Conservation (phyloP, 2,329 filamentous ascomycete species). For the Cercospora janseana region DNA sequence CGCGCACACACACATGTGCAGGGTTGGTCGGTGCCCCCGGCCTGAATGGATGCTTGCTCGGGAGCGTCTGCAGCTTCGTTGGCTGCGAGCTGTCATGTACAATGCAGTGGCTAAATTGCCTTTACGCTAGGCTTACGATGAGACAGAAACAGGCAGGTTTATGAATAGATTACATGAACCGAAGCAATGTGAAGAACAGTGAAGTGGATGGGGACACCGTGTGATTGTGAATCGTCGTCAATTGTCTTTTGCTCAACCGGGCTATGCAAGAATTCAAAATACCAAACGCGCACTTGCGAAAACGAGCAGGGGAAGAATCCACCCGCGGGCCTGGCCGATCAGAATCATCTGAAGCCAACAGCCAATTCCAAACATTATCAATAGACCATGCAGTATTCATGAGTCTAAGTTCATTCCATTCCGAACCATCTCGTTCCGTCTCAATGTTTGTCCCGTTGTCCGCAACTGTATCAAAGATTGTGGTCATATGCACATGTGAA, state of each 20-base stretch:
- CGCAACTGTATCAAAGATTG: conserved; percentile 19
- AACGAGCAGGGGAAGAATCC: neutral
- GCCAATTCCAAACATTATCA: conserved; percentile 9
- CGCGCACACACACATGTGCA: too few relatives aligned
- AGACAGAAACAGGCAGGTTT: too few relatives aligned
- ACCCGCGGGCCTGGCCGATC: conserved; percentile 4
- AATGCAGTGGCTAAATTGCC: too few relatives aligned
- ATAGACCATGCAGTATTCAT: conserved; percentile 4
- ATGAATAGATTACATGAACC: neutral
- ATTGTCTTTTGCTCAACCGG: neutral
- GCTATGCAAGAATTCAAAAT: conserved; percentile 10
- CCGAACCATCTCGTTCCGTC: too few relatives aligned
- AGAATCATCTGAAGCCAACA: neutral
- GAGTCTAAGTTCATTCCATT: neutral
- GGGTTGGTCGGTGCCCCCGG: too few relatives aligned
- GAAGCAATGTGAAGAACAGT: neutral
- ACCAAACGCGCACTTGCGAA: neutral
- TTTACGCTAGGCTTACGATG: too few relatives aligned
- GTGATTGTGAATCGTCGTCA: conserved; percentile 3
- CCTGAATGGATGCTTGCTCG: too few relatives aligned
- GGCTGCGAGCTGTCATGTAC: neutral
- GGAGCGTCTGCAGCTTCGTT: neutral
- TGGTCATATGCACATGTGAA: conserved; percentile 31
- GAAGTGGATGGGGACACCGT: neutral
- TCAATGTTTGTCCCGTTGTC: conserved; percentile 10